These are phyloP conservation scores for Sanghuangporus sanghuang DNA, from an alignment of 1,284 basidiomycete genomes.

Conservation along the genomic window DNA sequence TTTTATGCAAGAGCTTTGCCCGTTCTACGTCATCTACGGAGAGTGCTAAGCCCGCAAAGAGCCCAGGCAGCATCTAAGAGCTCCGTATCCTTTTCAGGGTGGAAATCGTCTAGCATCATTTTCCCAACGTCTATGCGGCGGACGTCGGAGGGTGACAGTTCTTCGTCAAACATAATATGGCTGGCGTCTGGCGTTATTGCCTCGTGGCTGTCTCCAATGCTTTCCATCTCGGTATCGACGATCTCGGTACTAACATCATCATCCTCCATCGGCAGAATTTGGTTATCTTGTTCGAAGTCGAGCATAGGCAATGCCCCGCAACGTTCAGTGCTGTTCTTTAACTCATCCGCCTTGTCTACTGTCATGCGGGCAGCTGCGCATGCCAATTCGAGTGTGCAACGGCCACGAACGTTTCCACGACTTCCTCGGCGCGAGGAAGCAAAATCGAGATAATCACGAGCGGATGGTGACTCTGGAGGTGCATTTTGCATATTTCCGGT, in stretches of 20 bases:
- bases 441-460: conserved; percentile 15
- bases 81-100: conserved; percentile 6
- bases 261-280: background rate
- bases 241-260: conserved; percentile 6
- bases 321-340: background rate
- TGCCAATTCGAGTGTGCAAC: conserved; percentile 15
- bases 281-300: background rate
- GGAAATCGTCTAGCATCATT: background rate
- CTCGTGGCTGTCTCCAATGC: conserved; percentile 13
- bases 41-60: conserved; percentile 12
- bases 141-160: background rate
- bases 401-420: background rate
- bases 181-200: conserved; percentile 15
- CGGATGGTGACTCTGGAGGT: conserved; percentile 3
- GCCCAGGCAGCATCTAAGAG: conserved; percentile 14
- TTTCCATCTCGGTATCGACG: conserved; percentile 13
- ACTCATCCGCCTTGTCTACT: background rate
- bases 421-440: conserved; percentile 4
- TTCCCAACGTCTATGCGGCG: background rate
- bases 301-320: background rate
- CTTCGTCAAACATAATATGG: background rate
- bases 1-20: background rate
- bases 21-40: background rate
- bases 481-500: background rate
- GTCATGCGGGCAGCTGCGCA: conserved; percentile 16